These are phyloP conservation scores for Tulasnella sp. DNA, from an alignment of 768 basidiomycete genomes.

Conservation along the genomic window DNA sequence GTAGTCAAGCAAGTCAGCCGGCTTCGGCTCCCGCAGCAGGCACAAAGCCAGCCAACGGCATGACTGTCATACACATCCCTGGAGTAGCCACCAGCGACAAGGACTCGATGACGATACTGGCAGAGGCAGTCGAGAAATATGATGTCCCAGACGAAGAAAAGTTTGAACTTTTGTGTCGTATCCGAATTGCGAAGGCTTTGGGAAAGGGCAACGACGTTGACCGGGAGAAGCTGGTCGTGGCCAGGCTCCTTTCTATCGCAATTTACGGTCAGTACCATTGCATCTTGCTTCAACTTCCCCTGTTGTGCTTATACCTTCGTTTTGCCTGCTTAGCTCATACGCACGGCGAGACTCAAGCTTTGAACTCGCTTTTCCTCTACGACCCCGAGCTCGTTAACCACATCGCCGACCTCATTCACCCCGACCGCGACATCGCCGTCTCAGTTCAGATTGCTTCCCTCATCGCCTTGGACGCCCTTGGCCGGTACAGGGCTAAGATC, in stretches of 20 bases:
- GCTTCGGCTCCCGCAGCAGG: not conserved
- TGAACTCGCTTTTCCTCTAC: conserved; percentile 82
- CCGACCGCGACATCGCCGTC: conserved; percentile 66
- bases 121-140: conserved; percentile 64
- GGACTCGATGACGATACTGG: conserved; percentile 70
- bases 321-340: conserved; percentile 63
- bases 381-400: conserved; percentile 90
- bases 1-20: conserved; percentile 31
- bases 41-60: conserved; percentile 41
- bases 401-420: conserved; percentile 83
- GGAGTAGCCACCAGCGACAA: conserved; percentile 59
- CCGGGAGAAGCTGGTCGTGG: conserved; percentile 73
- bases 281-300: not conserved
- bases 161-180: conserved; percentile 82
- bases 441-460: conserved; percentile 80
- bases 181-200: conserved; percentile 73
- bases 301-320: not conserved
- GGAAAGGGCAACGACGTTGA: conserved; percentile 54
- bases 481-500: conserved; percentile 74
- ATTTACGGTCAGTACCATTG: conserved; percentile 53
- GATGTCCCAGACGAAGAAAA: conserved; percentile 75
- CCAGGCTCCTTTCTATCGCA: conserved; percentile 82
- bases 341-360: conserved; percentile 71
- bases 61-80: conserved; percentile 58
- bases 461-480: conserved; percentile 84